Conservation (phyloP, 2,329 filamentous ascomycete genomes). For the Epichloe bromicola region DNA sequence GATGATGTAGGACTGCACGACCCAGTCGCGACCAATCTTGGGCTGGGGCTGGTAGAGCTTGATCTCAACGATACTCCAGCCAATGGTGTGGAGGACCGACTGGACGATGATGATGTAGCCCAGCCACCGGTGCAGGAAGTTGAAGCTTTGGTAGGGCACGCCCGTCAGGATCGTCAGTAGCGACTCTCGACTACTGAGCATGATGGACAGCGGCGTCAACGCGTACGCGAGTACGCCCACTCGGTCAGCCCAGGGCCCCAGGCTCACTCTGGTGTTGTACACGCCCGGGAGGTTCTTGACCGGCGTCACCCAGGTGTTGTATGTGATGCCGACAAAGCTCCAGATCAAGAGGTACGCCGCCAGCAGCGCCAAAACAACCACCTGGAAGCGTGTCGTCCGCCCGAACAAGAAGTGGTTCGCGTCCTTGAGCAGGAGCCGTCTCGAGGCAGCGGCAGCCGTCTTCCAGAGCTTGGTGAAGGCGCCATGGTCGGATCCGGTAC, state of each 20-base stretch:
- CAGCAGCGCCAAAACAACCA: conserved; percentile 45
- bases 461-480: conserved; percentile 17
- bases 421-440: conserved; percentile 47
- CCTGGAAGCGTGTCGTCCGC: conserved; percentile 53
- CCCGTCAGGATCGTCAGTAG: conserved; percentile 58
- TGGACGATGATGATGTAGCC: conserved; percentile 62
- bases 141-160: conserved; percentile 63
- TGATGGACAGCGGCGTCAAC: conserved; percentile 55
- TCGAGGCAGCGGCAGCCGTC: conserved; percentile 24
- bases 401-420: conserved; percentile 47
- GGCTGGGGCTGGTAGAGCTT: conserved; percentile 62
- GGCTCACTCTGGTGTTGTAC: conserved; percentile 49
- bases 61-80: conserved; percentile 55
- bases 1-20: conserved; percentile 54
- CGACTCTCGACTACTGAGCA: conserved; percentile 56
- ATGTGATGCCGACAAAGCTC: conserved; percentile 55
- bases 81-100: conserved; percentile 54
- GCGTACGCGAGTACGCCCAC: conserved; percentile 61
- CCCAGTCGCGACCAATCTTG: conserved; percentile 38
- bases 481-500: conserved; percentile 7
- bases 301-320: conserved; percentile 57
- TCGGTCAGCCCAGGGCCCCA: conserved; percentile 58
- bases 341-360: conserved; percentile 52
- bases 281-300: conserved; percentile 41
- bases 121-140: conserved; percentile 65